Percentiles rank a stretch among this genome's conserved stretches.
Conservation (phyloP, 192 early-diverging fungal species). For the Gonapodya sp. region DNA sequence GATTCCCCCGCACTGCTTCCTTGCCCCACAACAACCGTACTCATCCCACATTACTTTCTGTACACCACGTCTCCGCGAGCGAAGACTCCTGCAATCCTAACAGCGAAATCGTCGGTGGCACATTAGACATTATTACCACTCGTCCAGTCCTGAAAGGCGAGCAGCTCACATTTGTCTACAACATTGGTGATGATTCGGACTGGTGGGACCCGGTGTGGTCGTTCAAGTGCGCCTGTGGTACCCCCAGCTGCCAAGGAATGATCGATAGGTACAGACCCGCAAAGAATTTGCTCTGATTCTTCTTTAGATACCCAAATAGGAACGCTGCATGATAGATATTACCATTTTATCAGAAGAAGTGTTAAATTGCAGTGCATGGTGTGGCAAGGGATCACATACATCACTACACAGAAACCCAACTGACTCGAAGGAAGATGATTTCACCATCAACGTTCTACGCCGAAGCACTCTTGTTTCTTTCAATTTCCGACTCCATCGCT, state of each 20-base stretch:
- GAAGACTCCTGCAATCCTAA: neutral
- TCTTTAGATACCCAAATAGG: too few species aligned
- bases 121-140: neutral
- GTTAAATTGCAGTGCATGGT: too few species aligned
- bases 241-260: neutral
- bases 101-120: neutral
- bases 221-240: neutral
- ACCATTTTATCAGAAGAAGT: too few species aligned
- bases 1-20: neutral
- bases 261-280: neutral
- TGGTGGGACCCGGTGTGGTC: neutral
- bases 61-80: too few species aligned
- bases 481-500: neutral
- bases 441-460: neutral
- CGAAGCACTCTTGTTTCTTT: neutral
- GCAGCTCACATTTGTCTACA: neutral
- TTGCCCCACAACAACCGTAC: neutral
- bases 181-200: neutral
- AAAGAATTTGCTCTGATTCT: too few species aligned
- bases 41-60: too few species aligned
- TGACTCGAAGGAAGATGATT: too few species aligned
- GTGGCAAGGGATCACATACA: too few species aligned
- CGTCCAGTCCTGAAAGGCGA: neutral
- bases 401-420: too few species aligned
- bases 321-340: too few species aligned